Evolutionary conservation across 1,139 yeast genomes (phyloP).

Genomic region (Meyerozyma elateridarum): DNA sequence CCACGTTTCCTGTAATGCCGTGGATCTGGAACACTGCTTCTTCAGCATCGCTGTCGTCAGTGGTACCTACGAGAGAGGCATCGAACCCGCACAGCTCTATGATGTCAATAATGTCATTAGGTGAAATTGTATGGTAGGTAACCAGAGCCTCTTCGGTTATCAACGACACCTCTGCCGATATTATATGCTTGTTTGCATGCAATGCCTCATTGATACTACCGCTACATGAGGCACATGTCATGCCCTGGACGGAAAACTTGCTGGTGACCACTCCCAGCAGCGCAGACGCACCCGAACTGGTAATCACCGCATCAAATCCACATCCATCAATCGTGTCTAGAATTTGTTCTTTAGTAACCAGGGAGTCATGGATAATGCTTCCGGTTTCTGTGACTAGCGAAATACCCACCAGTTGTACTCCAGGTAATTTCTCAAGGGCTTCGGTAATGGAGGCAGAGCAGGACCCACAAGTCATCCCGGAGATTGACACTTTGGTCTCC

Average conservation of each 20-base stretch:
- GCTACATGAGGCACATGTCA: slow-evolving; percentile 1
- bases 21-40: slow-evolving; percentile 27
- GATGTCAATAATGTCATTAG: slow-evolving; percentile 16
- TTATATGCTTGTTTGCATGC: slow-evolving; percentile 20
- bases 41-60: slow-evolving; percentile 21
- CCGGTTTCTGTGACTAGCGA: slow-evolving; percentile 37
- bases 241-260: slow-evolving; percentile 1
- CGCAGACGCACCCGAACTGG: slow-evolving; percentile 7
- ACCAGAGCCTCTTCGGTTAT: slow-evolving; percentile 71
- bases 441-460: slow-evolving; percentile 37
- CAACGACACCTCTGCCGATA: slow-evolving; percentile 53
- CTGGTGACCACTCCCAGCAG: slow-evolving; percentile 2
- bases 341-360: slow-evolving; percentile 12
- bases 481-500: slow-evolving; percentile 13
- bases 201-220: slow-evolving; percentile 12
- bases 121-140: slow-evolving; percentile 3
- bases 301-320: slow-evolving; percentile 33
- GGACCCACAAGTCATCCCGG: slow-evolving; percentile 41
- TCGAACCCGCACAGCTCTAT: slow-evolving; percentile 42
- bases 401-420: slow-evolving; percentile 30
- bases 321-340: slow-evolving; percentile 29
- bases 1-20: slow-evolving; percentile 27
- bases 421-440: slow-evolving; percentile 20
- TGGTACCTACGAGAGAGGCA: slow-evolving; percentile 16
- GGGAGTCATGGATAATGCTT: slow-evolving; percentile 18